Base-by-base conservation (phyloP, 768 basidiomycete genomes). In the Tremella mesenterica region DNA sequence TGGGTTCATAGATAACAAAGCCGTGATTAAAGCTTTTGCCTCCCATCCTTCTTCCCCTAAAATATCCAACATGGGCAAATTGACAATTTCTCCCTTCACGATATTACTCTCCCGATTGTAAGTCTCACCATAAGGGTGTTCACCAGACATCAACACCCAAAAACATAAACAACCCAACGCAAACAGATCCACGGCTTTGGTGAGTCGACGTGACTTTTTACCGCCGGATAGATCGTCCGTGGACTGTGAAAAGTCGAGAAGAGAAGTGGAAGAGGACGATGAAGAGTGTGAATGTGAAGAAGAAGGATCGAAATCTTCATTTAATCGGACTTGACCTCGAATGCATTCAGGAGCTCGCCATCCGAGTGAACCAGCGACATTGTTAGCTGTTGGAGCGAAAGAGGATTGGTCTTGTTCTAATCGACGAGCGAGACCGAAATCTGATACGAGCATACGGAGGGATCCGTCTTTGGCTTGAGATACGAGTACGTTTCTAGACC, bases 291-390 rank as follows among this genome's bases (percentile, higher is more conserved):
- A 58, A 53, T 38, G 52, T 53, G 60, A 61, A 34, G 61, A 57
- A 30, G 34, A 48, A 28, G 60, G 59, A 4, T 75, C 75, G 18
- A 80, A 74, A 1, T 34, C 21, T 46, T 92, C 90, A 64, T 95
- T 88, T 54, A 96, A 77, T 71, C 87, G 88, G 52, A 99, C 93
- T 50, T 95, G 89, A 2, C 93, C 93, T 21, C 87, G 78, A 41
- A 99, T 75, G 58, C 96, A 91, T 75, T 99, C 95, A 0, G 95
- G 95, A 0, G 95, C 95, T 4, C 95, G 82, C 89, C 95, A 99
- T 1, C 95, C 95, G 18, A 92, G 85, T 0, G 92, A 93, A 13
- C 95, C 95, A 76, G 87, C 82, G 28, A 85, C 81, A 5, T 93
- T 89, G 65, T 92, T 85, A 44, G 69, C 73, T 0, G 93, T 96